phyloP scores from a whole-genome alignment of 2,329 filamentous ascomycete genomes.

The Microsporum canis region DNA sequence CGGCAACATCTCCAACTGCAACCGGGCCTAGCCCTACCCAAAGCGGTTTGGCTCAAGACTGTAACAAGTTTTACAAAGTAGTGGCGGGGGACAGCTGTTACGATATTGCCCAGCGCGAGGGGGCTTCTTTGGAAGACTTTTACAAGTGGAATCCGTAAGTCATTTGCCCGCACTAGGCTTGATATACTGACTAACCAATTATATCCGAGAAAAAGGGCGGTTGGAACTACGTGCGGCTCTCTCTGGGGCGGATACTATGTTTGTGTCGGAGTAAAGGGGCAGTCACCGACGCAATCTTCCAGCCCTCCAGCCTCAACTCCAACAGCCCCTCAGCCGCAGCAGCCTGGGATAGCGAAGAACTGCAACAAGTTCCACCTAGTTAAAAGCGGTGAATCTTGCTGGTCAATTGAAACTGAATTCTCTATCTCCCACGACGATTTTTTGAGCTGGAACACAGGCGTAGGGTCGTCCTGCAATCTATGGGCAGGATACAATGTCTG shows the following conservation, averaged over 20 bases:
- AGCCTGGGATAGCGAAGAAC: slow-evolving; percentile 14
- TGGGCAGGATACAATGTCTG: neutral
- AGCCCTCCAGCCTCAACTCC: neutral
- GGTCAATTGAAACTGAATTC: slow-evolving; percentile 15
- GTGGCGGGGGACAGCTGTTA: neutral
- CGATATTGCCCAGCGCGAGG: neutral
- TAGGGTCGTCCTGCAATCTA: neutral
- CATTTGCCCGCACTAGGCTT: slow-evolving; percentile 3
- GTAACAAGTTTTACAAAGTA: neutral
- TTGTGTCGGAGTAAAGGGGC: neutral
- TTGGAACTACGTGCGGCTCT: neutral
- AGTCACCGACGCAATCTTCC: neutral
- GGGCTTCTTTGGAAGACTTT: slow-evolving; percentile 10
- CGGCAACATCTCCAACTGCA: neutral
- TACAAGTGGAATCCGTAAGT: slow-evolving; percentile 19
- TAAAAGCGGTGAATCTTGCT: slow-evolving; percentile 16
- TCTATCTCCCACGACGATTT: slow-evolving; percentile 5
- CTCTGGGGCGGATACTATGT: slow-evolving; percentile 8
- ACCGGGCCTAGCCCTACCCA: neutral
- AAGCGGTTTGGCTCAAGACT: neutral
- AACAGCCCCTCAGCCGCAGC: slow-evolving; percentile 7
- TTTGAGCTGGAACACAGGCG: too few relatives aligned
- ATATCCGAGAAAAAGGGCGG: neutral
- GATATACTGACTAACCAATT: too few relatives aligned
- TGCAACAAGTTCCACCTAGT: slow-evolving; percentile 21